Base-by-base conservation (phyloP, 768 basidiomycete genomes). In the Tephrocybe sp. region DNA sequence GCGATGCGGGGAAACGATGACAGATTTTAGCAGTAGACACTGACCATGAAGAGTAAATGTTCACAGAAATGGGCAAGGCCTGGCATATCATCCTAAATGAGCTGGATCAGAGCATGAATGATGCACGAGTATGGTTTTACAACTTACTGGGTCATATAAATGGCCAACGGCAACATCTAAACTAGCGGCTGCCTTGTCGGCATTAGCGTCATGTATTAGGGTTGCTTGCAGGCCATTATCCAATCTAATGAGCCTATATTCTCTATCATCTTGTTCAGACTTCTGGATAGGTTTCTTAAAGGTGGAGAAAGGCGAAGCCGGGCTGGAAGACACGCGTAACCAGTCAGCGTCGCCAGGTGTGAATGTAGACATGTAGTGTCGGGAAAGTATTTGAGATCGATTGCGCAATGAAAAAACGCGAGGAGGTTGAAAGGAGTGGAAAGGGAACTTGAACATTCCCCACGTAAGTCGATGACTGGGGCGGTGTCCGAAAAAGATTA, bases 11-110 rank as follows among this genome's bases (percentile, higher is more conserved):
- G 4, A 31, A 17, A 51, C 20, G 11, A 41, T 38, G 3, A 10
- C 13, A 16, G 36, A 10, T 26, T 10, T 30, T n/a, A 5, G 30
- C 31, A 33, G 23, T 32, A 20, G 23, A 33, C 31, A 66, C 84
- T 54, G 60, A 93, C 95, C 85, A 99, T 92, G 70, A 99, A 99
- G 54, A 97, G 69, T 43, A 99, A 65, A 67, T 99, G 96, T 66
- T 99, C 96, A 70, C 94, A 95, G 64, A 95, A 95, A 68, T 96
- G 92, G 42, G 93, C 93, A 39, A 95, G 77, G 10, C 93, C 93
- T 9, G 90, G 93, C 80, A 94, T 88, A 63, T 96, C 92, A 64
- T 80, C 84, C 84, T 90, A 60, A 20, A 17, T 11, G 13, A 16
- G 32, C 13, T 49, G 12, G 6, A 16, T 34, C 8, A 14, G 20